Conservation (phyloP, 164 flowering plant species). For the Stephania yunnanensis region DNA sequence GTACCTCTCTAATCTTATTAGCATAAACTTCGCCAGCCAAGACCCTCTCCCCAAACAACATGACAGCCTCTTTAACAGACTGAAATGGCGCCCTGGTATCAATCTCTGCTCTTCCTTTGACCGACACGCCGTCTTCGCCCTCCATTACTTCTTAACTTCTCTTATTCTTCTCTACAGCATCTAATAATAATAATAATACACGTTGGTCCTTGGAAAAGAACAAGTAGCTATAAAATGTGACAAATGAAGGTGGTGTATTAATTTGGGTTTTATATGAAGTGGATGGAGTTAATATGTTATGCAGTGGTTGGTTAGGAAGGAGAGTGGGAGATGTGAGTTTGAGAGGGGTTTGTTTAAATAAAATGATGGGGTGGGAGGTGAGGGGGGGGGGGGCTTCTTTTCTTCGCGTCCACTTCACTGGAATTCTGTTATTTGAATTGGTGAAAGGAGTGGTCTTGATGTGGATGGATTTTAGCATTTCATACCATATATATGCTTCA, state of each 20-base stretch:
- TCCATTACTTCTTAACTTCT: constrained; percentile 13
- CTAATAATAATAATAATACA: not conserved
- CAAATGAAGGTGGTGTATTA: not conserved
- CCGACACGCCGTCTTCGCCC: constrained; percentile 25
- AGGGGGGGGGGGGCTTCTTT: constrained; percentile 41
- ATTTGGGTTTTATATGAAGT: not conserved
- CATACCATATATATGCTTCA: not conserved
- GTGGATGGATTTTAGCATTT: not conserved
- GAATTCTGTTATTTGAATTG: constrained; percentile 35
- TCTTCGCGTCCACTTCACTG: constrained; percentile 93
- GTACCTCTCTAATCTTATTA: constrained; percentile 62
- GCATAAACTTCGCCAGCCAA: constrained; percentile 65
- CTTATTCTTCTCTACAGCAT: not conserved
- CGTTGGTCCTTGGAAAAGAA: not conserved
- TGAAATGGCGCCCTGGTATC: constrained; percentile 64
- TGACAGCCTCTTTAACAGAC: constrained; percentile 74
- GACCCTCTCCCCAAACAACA: constrained; percentile 72
- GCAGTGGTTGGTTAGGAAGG: not conserved
- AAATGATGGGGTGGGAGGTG: too few relatives aligned
- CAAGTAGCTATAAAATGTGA: too few relatives aligned
- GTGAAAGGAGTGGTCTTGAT: constrained; percentile 17
- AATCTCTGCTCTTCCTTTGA: constrained; percentile 48
- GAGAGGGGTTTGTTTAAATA: constrained; percentile 1
- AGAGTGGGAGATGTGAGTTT: constrained; percentile 8
- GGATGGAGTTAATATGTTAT: too few relatives aligned